phyloP scores from a whole-genome alignment of 306 rosid species.

The Dalbergia cultrata region DNA sequence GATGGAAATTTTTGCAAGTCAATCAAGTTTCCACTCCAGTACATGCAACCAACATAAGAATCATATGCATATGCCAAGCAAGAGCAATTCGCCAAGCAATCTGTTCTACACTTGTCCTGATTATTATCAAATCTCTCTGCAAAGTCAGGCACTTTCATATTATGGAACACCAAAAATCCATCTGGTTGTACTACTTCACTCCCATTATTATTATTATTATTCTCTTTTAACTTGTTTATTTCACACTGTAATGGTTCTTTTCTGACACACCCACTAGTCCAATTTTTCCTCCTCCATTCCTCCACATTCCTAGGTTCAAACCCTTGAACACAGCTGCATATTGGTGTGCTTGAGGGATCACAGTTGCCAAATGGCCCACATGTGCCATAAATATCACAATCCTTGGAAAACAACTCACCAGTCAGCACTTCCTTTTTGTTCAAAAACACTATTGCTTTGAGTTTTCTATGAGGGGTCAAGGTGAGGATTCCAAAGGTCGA shows the following conservation, averaged over 20 bases:
- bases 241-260: conserved; percentile 29
- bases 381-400: conserved; percentile 46
- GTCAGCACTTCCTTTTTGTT: conserved; percentile 1
- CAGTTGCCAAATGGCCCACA: conserved; percentile 50
- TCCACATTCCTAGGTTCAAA: conserved; percentile 46
- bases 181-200: conserved; percentile 6
- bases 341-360: not conserved
- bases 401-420: not conserved
- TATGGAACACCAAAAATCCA: conserved; percentile 34
- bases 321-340: conserved; percentile 60
- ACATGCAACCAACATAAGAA: conserved; percentile 44
- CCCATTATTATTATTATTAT: too few relatives aligned
- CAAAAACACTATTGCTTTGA: not conserved
- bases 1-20: conserved; percentile 45
- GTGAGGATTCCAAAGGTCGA: not conserved
- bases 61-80: conserved; percentile 53
- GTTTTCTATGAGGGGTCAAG: conserved; percentile 40
- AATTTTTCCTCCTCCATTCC: conserved; percentile 48
- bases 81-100: conserved; percentile 52
- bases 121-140: conserved; percentile 15
- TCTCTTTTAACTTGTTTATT: too few relatives aligned
- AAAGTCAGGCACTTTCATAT: conserved; percentile 50
- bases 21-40: not conserved
- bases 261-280: conserved; percentile 48
- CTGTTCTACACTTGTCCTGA: conserved; percentile 15